Evolutionary conservation across 1,284 basidiomycete species (phyloP).

Genomic region (Apiotrichum laibachii): DNA sequence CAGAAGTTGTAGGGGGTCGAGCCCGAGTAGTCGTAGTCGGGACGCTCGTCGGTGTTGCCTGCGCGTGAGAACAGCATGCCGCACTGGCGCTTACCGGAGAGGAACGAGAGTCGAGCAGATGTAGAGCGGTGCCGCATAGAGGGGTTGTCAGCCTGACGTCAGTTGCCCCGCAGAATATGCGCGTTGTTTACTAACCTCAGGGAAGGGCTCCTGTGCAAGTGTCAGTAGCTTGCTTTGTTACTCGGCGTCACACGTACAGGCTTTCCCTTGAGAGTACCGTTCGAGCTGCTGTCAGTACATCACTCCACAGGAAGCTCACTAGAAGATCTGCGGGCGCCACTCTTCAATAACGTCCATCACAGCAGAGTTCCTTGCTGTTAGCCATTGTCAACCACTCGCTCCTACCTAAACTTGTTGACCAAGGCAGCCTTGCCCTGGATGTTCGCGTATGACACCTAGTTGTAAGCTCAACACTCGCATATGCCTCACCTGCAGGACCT

Average conservation of each 20-base stretch:
- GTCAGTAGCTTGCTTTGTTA: not conserved
- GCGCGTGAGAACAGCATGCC: not conserved
- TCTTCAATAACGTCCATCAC: constrained; percentile 47
- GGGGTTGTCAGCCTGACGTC: constrained; percentile 11
- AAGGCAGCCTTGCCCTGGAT: constrained; percentile 49
- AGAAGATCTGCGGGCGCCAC: constrained; percentile 51
- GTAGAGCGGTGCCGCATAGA: constrained; percentile 7
- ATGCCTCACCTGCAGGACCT: constrained; percentile 46
- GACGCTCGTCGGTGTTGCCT: not conserved
- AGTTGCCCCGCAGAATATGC: not conserved
- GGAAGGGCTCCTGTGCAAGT: constrained; percentile 15
- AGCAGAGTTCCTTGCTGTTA: constrained; percentile 39
- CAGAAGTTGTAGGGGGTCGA: constrained; percentile 5
- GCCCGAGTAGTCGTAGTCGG: constrained; percentile 13
- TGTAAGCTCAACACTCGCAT: not conserved
- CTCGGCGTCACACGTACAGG: constrained; percentile 12
- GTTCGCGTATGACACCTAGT: constrained; percentile 49
- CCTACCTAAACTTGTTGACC: constrained; percentile 49
- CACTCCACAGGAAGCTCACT: constrained; percentile 22
- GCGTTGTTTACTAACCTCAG: constrained; percentile 1
- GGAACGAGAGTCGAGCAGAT: constrained; percentile 11
- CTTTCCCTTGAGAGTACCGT: constrained; percentile 36
- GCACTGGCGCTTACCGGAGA: not conserved
- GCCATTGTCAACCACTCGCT: not conserved
- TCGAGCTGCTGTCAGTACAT: constrained; percentile 27